These are phyloP conservation scores for Thozetella sp. DNA, from an alignment of 495 filamentous ascomycete genomes.

Conservation along the genomic window DNA sequence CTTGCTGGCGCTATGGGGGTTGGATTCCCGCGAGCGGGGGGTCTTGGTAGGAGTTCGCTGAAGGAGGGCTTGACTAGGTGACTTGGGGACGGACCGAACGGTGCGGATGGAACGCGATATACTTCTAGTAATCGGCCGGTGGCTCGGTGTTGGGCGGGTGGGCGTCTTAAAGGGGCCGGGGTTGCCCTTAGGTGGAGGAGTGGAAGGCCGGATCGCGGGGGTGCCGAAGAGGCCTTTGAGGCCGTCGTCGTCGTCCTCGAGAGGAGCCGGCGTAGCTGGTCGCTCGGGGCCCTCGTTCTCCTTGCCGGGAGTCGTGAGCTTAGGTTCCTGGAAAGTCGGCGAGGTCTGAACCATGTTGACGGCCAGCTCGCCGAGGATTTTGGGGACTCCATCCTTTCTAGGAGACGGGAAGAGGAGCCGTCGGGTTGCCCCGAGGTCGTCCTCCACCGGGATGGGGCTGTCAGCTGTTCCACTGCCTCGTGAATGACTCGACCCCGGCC, in stretches of 20 bases:
- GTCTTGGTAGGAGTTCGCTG: slow-evolving; percentile 47
- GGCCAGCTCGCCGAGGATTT: slow-evolving; percentile 57
- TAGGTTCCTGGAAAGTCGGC: slow-evolving; percentile 29
- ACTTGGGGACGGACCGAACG: slow-evolving; percentile 28
- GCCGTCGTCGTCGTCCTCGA: slow-evolving; percentile 43
- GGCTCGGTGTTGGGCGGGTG: slow-evolving; percentile 56
- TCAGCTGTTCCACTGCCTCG: slow-evolving; percentile 60
- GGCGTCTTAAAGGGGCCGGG: slow-evolving; percentile 57
- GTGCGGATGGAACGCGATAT: slow-evolving; percentile 53
- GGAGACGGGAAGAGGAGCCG: slow-evolving; percentile 80
- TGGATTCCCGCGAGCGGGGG: slow-evolving; percentile 29
- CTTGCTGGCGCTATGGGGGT: slow-evolving; percentile 24
- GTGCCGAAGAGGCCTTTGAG: slow-evolving; percentile 62
- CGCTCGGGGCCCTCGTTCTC: slow-evolving; percentile 29
- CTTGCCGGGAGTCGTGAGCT: slow-evolving; percentile 38
- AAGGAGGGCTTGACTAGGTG: slow-evolving; percentile 27
- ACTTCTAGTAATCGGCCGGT: slow-evolving; percentile 58
- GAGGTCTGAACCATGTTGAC: slow-evolving; percentile 56
- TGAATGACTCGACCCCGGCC: slow-evolving; percentile 42
- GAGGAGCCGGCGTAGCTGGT: slow-evolving; percentile 21
- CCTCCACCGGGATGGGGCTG: slow-evolving; percentile 62
- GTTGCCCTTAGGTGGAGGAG: slow-evolving; percentile 59
- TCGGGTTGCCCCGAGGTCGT: slow-evolving; percentile 65
- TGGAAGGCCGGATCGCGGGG: slow-evolving; percentile 53
- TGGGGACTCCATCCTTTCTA: slow-evolving; percentile 59